Percentiles rank a stretch among this genome's conserved stretches.
Evolutionary conservation across 208 protist genomes (phyloP).

Genomic region (Crithidia thermophila): DNA sequence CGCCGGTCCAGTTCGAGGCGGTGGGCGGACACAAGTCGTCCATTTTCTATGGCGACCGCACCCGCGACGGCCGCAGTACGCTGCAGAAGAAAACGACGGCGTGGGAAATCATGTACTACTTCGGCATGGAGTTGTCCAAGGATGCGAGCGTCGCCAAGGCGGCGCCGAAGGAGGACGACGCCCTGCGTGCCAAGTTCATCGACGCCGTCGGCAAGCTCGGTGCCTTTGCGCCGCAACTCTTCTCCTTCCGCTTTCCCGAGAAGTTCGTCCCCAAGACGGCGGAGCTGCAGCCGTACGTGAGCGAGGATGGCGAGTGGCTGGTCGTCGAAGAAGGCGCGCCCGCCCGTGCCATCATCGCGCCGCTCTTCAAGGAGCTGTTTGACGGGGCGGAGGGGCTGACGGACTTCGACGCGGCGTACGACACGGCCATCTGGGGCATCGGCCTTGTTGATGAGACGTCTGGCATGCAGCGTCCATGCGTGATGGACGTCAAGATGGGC

Average conservation of each 20-base stretch:
- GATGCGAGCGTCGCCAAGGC: background rate
- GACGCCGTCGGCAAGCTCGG: conserved; percentile 22
- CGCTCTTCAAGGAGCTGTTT: conserved; percentile 47
- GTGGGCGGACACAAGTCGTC: conserved; percentile 62
- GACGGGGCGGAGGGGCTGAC: conserved; percentile 27
- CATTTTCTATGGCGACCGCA: conserved; percentile 54
- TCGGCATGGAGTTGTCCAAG: conserved; percentile 39
- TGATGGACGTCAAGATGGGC: conserved; percentile 84
- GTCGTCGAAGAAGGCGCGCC: conserved; percentile 31
- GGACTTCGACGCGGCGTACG: conserved; percentile 40
- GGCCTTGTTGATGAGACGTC: conserved; percentile 64
- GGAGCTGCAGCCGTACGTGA: conserved; percentile 18
- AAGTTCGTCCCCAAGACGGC: conserved; percentile 20
- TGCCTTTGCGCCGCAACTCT: conserved; percentile 19
- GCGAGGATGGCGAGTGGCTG: conserved; percentile 28
- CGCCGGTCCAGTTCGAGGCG: conserved; percentile 37
- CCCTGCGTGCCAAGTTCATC: conserved; percentile 21
- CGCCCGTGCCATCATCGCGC: conserved; percentile 15
- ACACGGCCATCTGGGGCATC: conserved; percentile 52
- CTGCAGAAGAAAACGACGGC: conserved; percentile 66
- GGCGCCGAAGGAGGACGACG: background rate
- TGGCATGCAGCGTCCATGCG: conserved; percentile 44
- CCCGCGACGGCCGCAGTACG: conserved; percentile 44
- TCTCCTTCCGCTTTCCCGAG: conserved; percentile 29
- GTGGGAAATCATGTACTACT: conserved; percentile 79